phyloP scores from a whole-genome alignment of 768 basidiomycete species.

The Clitopilus passeckerianus region DNA sequence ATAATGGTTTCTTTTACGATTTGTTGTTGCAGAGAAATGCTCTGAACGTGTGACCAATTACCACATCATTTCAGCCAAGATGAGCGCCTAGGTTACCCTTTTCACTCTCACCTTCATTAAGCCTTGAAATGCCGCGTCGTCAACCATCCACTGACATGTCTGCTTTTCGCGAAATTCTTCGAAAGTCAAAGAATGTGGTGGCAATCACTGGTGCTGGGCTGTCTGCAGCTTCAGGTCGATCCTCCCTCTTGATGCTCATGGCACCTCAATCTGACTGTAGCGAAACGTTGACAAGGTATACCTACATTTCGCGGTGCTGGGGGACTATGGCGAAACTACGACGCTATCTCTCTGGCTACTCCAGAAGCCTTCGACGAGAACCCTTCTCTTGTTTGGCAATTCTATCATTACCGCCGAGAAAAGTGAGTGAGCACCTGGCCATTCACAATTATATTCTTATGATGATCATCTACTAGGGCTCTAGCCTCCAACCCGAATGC shows the following conservation, averaged over 20 bases:
- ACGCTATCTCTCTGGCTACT: conserved; percentile 47
- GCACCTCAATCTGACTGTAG: not conserved
- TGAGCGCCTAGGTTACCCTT: no score
- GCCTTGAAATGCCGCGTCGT: no score
- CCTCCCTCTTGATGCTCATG: not conserved
- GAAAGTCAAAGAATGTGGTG: conserved; percentile 13
- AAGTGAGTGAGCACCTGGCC: conserved; percentile 23
- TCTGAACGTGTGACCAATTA: no score
- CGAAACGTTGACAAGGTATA: conserved; percentile 19
- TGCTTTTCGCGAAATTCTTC: conserved; percentile 6
- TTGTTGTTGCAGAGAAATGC: no score
- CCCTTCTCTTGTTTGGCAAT: conserved; percentile 56
- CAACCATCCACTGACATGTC: conserved; percentile 6
- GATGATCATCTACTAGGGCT: conserved; percentile 30
- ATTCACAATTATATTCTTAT: not conserved
- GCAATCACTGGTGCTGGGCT: conserved; percentile 18
- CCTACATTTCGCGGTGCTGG: conserved; percentile 50
- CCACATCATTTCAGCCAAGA: no score
- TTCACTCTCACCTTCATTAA: no score
- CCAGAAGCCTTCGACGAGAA: conserved; percentile 44
- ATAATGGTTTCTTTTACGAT: no score
- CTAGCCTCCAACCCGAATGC: conserved; percentile 44
- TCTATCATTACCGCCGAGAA: conserved; percentile 60
- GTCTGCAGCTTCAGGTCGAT: conserved; percentile 18
- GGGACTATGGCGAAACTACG: conserved; percentile 46